Percentiles rank a stretch among this genome's conserved stretches.
phyloP scores from a whole-genome alignment of 2,329 filamentous ascomycete species.

The Juglanconis juglandina region DNA sequence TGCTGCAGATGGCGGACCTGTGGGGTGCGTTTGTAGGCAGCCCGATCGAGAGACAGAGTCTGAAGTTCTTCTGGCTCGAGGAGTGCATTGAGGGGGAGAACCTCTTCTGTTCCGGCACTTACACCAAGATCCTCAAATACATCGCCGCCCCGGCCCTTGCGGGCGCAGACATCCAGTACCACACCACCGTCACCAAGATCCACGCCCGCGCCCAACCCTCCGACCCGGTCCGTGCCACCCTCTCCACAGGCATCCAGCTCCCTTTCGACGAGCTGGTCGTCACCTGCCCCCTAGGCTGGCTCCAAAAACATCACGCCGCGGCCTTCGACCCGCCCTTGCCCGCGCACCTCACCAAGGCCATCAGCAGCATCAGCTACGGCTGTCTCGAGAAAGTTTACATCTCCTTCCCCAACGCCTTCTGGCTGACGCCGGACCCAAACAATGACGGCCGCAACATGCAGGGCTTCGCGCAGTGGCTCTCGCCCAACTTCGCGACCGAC shows the following conservation, averaged over 20 bases:
- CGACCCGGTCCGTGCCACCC: constrained; percentile 11
- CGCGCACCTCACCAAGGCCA: constrained; percentile 53
- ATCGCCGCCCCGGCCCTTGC: constrained; percentile 56
- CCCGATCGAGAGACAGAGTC: constrained; percentile 60
- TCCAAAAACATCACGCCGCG: constrained; percentile 52
- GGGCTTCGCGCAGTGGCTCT: constrained; percentile 73
- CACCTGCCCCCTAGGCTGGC: constrained; percentile 66
- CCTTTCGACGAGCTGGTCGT: constrained; percentile 66
- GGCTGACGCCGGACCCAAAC: constrained; percentile 46
- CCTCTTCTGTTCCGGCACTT: constrained; percentile 58
- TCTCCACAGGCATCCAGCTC: constrained; percentile 2
- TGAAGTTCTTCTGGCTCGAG: constrained; percentile 76
- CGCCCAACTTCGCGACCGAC: constrained; percentile 62
- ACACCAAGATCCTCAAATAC: constrained; percentile 53
- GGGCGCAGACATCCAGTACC: constrained; percentile 51
- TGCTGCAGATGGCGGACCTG: constrained; percentile 55
- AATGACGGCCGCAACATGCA: constrained; percentile 42
- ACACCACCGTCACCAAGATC: constrained; percentile 46
- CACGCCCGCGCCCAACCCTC: constrained; percentile 26
- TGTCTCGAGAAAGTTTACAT: constrained; percentile 69
- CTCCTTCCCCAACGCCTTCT: constrained; percentile 73
- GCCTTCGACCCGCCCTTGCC: constrained; percentile 62
- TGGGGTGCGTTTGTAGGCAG: constrained; percentile 73
- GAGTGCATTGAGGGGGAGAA: constrained; percentile 72
- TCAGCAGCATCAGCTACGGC: constrained; percentile 65